These are phyloP conservation scores for Lachancea sp. DNA, from an alignment of 805 yeast genomes.

Conservation along the genomic window DNA sequence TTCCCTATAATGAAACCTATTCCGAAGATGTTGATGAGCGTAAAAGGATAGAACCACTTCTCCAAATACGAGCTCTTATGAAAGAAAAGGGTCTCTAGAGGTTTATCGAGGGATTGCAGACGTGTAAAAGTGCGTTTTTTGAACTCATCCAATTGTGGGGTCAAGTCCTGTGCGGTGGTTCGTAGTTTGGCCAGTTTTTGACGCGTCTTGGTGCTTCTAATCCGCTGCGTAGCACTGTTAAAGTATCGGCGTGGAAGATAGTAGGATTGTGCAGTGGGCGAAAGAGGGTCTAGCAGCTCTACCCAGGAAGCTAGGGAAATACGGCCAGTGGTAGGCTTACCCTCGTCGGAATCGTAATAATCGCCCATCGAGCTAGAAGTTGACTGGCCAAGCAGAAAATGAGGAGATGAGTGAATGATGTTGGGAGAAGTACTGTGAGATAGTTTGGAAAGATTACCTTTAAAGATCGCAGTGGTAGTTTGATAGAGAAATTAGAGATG, in stretches of 20 bases:
- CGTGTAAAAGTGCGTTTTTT: slow-evolving; percentile 17
- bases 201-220: slow-evolving; percentile 5
- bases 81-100: slow-evolving; percentile 29
- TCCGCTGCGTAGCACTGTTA: slow-evolving; percentile 2
- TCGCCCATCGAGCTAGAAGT: not conserved
- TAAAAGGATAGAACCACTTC: slow-evolving; percentile 71
- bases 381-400: not conserved
- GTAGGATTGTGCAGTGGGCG: slow-evolving; percentile 18
- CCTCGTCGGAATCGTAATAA: slow-evolving; percentile 5
- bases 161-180: slow-evolving; percentile 12
- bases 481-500: too few relatives aligned
- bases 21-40: slow-evolving; percentile 59
- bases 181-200: slow-evolving; percentile 7
- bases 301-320: slow-evolving; percentile 19
- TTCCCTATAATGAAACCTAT: slow-evolving; percentile 74
- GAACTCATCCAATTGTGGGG: slow-evolving; percentile 20
- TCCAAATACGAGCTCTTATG: slow-evolving; percentile 50
- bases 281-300: slow-evolving; percentile 28
- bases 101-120: slow-evolving; percentile 23
- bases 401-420: not conserved
- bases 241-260: slow-evolving; percentile 9
- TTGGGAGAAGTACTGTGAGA: too few relatives aligned
- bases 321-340: slow-evolving; percentile 6
- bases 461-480: too few relatives aligned
- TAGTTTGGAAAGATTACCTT: too few relatives aligned